Percentiles rank a stretch among this genome's conserved stretches.
These are phyloP conservation scores for Anthracocystis panici-leucophaei DNA, from an alignment of 1,284 basidiomycete species.

Conservation along the genomic window DNA sequence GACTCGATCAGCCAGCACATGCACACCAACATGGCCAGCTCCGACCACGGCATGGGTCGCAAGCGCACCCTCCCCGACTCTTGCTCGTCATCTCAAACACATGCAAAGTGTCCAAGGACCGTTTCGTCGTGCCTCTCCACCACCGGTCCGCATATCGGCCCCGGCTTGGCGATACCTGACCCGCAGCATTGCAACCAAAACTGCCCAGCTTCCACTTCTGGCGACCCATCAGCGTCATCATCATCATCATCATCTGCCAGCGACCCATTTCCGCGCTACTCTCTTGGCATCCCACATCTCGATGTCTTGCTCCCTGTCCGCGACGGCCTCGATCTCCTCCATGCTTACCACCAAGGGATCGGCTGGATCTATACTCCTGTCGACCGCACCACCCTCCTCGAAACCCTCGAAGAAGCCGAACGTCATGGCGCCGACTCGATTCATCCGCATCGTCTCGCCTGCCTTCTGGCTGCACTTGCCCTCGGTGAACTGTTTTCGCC, in stretches of 20 bases:
- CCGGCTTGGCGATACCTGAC: too few relatives aligned
- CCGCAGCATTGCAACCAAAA: background rate
- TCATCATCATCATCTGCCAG: background rate
- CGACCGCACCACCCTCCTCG: conserved; percentile 27
- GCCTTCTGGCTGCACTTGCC: conserved; percentile 35
- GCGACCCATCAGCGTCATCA: background rate
- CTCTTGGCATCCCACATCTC: conserved; percentile 30
- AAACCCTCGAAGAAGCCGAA: conserved; percentile 33
- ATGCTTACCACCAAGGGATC: conserved; percentile 34
- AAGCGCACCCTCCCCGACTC: conserved; percentile 20
- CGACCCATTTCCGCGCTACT: conserved; percentile 24
- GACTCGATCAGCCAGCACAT: background rate
- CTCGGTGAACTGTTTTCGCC: conserved; percentile 28
- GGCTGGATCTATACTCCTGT: conserved; percentile 36
- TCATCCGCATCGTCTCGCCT: conserved; percentile 40
- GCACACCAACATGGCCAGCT: conserved; percentile 7
- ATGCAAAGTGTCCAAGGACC: conserved; percentile 7
- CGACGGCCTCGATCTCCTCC: conserved; percentile 31
- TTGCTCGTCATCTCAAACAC: conserved; percentile 14
- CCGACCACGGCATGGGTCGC: conserved; percentile 12
- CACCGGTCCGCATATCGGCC: background rate
- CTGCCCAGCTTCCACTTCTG: background rate
- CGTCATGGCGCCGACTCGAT: conserved; percentile 34
- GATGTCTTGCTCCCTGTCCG: conserved; percentile 25
- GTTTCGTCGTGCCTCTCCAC: conserved; percentile 4